Evolutionary conservation across 169 alveolate genomes (phyloP).

Genomic region (Perkinsus olseni): DNA sequence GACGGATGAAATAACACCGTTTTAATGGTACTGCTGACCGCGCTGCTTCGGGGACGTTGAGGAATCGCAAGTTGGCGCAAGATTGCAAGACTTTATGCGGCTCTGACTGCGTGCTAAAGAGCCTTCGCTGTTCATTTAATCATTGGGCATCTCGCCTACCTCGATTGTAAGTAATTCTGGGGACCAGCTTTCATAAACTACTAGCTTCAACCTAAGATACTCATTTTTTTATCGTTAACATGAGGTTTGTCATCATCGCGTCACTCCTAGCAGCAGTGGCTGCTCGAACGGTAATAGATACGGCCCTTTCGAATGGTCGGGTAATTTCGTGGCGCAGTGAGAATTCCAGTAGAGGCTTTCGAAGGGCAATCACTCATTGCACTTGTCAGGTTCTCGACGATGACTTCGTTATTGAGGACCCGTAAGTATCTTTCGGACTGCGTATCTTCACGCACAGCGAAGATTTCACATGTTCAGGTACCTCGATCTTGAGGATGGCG

Average conservation of each 20-base stretch:
- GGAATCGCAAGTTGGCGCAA: background rate
- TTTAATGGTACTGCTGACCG: background rate
- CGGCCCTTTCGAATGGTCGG: too few relatives aligned
- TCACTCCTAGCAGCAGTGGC: background rate
- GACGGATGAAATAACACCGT: too few relatives aligned
- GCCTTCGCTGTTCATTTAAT: background rate
- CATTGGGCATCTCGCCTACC: too few relatives aligned
- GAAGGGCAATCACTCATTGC: too few relatives aligned
- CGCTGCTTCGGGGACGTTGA: background rate
- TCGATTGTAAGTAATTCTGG: too few relatives aligned
- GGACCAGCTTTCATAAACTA: too few relatives aligned
- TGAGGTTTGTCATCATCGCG: background rate
- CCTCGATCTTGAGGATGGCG: background rate
- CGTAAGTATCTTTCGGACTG: background rate
- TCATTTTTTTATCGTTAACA: background rate
- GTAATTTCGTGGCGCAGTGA: background rate
- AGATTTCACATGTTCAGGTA: background rate
- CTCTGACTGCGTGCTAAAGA: background rate
- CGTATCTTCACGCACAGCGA: background rate
- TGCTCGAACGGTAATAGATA: background rate
- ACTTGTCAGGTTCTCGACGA: background rate
- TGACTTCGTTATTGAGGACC: background rate
- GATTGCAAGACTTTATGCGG: background rate
- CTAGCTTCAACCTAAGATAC: background rate
- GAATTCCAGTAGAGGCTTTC: too few relatives aligned